A percentile compares a stretch with the other conserved stretches of the same genome.
Evolutionary conservation across 768 basidiomycete species (phyloP).

Genomic region (Tephrocybe rancida): DNA sequence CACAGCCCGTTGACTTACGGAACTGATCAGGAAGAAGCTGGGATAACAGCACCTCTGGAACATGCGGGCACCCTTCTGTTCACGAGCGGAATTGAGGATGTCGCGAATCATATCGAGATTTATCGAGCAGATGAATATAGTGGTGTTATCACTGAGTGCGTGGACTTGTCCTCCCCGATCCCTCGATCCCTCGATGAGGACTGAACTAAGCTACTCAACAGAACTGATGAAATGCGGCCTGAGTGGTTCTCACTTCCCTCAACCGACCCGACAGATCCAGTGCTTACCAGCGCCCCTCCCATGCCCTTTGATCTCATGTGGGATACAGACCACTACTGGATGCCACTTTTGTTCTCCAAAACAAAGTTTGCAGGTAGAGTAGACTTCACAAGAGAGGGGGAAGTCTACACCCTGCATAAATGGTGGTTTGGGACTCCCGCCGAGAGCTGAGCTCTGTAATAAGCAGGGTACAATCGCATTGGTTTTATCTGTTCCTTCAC

Average conservation of each 20-base stretch:
- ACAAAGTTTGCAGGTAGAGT: slow-evolving; percentile 45
- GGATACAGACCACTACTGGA: slow-evolving; percentile 69
- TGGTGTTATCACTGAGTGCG: slow-evolving; percentile 70
- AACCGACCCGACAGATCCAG: not conserved
- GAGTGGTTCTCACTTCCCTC: slow-evolving; percentile 64
- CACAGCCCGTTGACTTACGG: not conserved
- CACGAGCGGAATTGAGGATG: slow-evolving; percentile 50
- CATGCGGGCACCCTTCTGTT: slow-evolving; percentile 72
- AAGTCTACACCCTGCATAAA: slow-evolving; percentile 31
- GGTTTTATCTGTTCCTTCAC: too few relatives aligned
- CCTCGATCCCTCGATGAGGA: not conserved
- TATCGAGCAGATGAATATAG: slow-evolving; percentile 65
- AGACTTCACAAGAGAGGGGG: slow-evolving; percentile 40
- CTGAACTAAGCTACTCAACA: slow-evolving; percentile 26
- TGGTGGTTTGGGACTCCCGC: slow-evolving; percentile 47
- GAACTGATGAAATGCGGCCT: slow-evolving; percentile 88
- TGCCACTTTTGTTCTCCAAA: slow-evolving; percentile 57
- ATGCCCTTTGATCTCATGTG: slow-evolving; percentile 68
- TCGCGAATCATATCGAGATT: slow-evolving; percentile 73
- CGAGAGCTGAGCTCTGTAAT: not conserved
- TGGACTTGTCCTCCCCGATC: slow-evolving; percentile 8
- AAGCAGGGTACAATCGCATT: not conserved
- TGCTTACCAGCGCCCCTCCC: slow-evolving; percentile 21
- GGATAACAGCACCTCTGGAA: slow-evolving; percentile 65
- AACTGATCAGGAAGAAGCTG: slow-evolving; percentile 74